Evolutionary conservation across 768 basidiomycete species (phyloP), one percentile per base, ranked within the genome.

Genomic region (Leucocoprinus birnbaumii): DNA sequence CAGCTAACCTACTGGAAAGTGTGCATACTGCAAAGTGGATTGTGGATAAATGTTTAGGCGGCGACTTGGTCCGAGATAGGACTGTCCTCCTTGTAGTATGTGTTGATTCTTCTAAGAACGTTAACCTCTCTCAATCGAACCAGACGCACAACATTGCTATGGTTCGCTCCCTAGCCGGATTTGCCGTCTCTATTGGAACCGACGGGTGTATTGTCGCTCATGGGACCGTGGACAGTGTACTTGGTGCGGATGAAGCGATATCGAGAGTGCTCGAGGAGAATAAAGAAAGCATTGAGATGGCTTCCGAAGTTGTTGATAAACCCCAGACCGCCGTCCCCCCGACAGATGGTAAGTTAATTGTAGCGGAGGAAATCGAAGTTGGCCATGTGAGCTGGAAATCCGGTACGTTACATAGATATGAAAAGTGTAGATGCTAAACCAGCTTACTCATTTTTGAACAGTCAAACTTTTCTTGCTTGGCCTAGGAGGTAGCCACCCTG

Each of bases 1-100:
- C 16, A 21, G 24, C 24, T 44, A 11, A 35, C 6, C 21, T 25
- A 26, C n/a, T 41, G 19, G 53, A 9, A 51, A 71, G 70, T 64
- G 86, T 90, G 1, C 89, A 91, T 61, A 93, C 90, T 0, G 86
- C 91, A 0, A 83, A 89, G 59, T 89, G 90, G 70, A 81, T 97
- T 45, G 86, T 86, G 61, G 75, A 83, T 18, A 77, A 91, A 48
- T 94, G 91, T 62, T 76, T 97, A 42, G 74, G 77, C 54, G 93
- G 94, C 9, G 84, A 87, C 41, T 72, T 96, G 46, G 76, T 93
- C 63, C 69, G 74, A n/a, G 83, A 81, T 13, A 80, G 93, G 51
- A 96, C 94, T 0, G 73, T 94, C 51, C 77, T 97, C 42, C 78
- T 97, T 26, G 93, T 96, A 41, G 82, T 82, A 62, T 43, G 74